Conservation (phyloP, 768 basidiomycete species). For the Favolaschia claudopus region DNA sequence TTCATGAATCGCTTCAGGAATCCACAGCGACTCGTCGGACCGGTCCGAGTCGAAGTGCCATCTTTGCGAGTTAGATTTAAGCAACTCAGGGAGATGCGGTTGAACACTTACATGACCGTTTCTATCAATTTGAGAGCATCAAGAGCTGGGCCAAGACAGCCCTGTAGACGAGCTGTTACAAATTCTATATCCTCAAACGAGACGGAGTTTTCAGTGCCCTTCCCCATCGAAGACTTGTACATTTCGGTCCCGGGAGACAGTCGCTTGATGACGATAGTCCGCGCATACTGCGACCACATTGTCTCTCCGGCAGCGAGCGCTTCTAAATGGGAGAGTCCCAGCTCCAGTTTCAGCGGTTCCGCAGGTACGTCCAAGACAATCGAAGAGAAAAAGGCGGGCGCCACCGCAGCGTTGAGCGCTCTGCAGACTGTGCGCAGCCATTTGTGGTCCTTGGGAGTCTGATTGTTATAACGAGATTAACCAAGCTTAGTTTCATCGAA, state of each 20-base stretch:
- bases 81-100: too few species aligned
- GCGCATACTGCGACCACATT: not conserved
- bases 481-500: too few species aligned
- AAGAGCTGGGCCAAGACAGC: not conserved
- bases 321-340: not conserved
- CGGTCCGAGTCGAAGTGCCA: not conserved
- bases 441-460: not conserved
- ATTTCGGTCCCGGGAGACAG: not conserved
- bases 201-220: too few species aligned
- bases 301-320: not conserved
- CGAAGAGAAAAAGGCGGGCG: conserved; percentile 3
- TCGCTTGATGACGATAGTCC: not conserved
- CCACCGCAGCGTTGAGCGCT: not conserved
- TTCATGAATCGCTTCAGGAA: not conserved
- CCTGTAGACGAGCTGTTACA: not conserved
- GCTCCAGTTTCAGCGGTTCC: not conserved
- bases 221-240: too few species aligned
- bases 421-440: not conserved
- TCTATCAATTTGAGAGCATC: not conserved
- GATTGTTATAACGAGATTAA: too few species aligned
- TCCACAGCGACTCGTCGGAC: not conserved
- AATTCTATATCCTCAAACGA: not conserved
- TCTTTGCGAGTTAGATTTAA: too few species aligned
- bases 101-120: not conserved
- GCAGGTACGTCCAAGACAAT: not conserved